phyloP scores from a whole-genome alignment of 306 rosid species.

The Mimosa pudica region DNA sequence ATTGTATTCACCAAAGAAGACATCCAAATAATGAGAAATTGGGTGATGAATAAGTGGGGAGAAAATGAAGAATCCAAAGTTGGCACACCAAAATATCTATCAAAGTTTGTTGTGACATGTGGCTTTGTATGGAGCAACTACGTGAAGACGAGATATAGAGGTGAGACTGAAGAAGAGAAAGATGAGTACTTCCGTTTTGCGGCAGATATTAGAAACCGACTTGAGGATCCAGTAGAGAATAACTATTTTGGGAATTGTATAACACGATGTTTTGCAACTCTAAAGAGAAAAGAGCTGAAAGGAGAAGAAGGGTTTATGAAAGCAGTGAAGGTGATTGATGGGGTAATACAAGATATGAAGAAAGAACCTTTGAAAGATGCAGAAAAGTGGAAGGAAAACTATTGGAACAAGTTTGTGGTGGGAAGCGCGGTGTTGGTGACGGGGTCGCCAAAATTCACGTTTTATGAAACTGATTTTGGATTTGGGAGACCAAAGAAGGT shows the following conservation, averaged over 20 bases:
- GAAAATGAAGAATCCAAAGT: background rate
- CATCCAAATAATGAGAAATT: slow-evolving; percentile 27
- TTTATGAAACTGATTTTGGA: slow-evolving; percentile 49
- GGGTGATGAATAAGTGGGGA: slow-evolving; percentile 6
- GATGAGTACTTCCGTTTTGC: slow-evolving; percentile 9
- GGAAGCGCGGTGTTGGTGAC: background rate
- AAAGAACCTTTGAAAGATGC: slow-evolving; percentile 7
- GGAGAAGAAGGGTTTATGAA: slow-evolving; percentile 39
- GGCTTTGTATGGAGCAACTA: slow-evolving; percentile 13
- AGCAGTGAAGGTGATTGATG: slow-evolving; percentile 33
- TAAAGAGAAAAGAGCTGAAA: slow-evolving; percentile 35
- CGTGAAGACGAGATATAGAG: too few species aligned
- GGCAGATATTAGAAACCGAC: slow-evolving; percentile 43
- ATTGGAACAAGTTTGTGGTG: background rate
- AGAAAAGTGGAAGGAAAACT: slow-evolving; percentile 1
- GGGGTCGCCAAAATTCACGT: slow-evolving; percentile 43
- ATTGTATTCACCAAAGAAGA: slow-evolving; percentile 33
- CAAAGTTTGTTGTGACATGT: slow-evolving; percentile 38
- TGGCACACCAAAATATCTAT: background rate
- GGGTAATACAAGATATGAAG: slow-evolving; percentile 8
- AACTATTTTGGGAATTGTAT: slow-evolving; percentile 49
- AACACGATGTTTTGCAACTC: slow-evolving; percentile 24
- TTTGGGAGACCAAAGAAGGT: slow-evolving; percentile 46
- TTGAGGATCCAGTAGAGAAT: slow-evolving; percentile 29
- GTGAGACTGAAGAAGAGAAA: background rate